phyloP scores from a whole-genome alignment of 2,329 filamentous ascomycete genomes.

The Sporothrix variecibatus region DNA sequence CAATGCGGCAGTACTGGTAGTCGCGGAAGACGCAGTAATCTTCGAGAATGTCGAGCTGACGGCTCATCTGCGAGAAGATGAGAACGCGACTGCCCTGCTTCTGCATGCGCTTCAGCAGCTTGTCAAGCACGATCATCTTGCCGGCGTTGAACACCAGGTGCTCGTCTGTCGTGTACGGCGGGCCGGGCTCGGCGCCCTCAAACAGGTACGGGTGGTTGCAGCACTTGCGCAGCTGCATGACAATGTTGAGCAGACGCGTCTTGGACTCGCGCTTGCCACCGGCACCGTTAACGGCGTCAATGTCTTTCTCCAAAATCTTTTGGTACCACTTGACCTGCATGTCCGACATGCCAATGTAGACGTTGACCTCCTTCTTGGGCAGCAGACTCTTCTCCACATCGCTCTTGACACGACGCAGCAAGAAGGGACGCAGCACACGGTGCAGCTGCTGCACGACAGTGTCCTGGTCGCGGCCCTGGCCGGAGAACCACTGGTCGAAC shows the following conservation, averaged over 20 bases:
- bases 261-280: conserved; percentile 97
- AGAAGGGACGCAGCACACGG: conserved; percentile 86
- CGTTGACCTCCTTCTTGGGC: conserved; percentile 95
- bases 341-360: conserved; percentile 97
- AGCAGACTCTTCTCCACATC: conserved; percentile 97
- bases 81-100: conserved; percentile 90
- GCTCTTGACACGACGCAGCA: conserved; percentile 92
- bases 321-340: conserved; percentile 99
- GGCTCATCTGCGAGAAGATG: conserved; percentile 99
- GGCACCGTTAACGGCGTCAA: conserved; percentile 96
- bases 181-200: conserved; percentile 93
- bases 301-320: conserved; percentile 98
- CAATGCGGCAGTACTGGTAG: conserved; percentile 95
- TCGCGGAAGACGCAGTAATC: conserved; percentile 97
- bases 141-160: conserved; percentile 91
- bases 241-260: conserved; percentile 94
- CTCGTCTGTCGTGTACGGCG: conserved; percentile 96
- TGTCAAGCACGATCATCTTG: conserved; percentile 97
- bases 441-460: conserved; percentile 95
- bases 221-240: conserved; percentile 98
- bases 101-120: conserved; percentile 79
- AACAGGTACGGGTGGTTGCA: conserved; percentile 99
- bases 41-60: conserved; percentile 92
- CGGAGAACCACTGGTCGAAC: conserved; percentile 97
- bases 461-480: conserved; percentile 86